Evolutionary conservation across 192 early-diverging fungal genomes (phyloP).

Genomic region (Mortierella hygrophila): DNA sequence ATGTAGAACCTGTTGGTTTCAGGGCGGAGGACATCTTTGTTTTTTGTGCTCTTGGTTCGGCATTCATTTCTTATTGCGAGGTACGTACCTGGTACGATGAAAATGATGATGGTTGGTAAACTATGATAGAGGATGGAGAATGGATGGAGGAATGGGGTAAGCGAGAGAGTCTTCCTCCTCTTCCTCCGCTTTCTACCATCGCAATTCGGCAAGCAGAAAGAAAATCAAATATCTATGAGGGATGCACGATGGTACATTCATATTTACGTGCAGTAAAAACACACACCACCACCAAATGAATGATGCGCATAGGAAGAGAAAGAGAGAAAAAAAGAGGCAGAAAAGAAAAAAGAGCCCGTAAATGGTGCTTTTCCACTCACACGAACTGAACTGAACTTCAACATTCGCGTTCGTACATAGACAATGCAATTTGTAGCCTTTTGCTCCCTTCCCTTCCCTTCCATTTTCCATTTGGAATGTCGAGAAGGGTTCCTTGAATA

Average conservation of each 20-base stretch:
- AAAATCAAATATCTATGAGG: too few relatives aligned
- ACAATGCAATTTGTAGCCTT: background rate
- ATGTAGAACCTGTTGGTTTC: background rate
- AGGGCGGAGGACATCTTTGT: background rate
- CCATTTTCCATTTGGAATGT: conserved; percentile 1
- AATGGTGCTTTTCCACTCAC: background rate
- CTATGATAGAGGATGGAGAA: too few relatives aligned
- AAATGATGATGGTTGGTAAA: too few relatives aligned
- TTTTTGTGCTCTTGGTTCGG: background rate
- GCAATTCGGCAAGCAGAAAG: too few relatives aligned
- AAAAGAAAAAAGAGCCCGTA: background rate
- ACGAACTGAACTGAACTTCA: background rate
- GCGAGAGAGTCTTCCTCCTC: too few relatives aligned
- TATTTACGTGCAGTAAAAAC: too few relatives aligned
- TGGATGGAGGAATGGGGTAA: too few relatives aligned
- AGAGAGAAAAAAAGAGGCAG: background rate
- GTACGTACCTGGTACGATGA: background rate
- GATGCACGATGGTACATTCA: too few relatives aligned
- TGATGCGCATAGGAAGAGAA: background rate
- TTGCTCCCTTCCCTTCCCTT: background rate
- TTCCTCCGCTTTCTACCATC: too few relatives aligned
- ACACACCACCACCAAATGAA: background rate
- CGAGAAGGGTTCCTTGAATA: background rate
- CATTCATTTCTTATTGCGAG: background rate
- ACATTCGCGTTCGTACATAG: background rate